Evolutionary conservation across 306 rosid genomes (phyloP).

Genomic region (Inga laurina): DNA sequence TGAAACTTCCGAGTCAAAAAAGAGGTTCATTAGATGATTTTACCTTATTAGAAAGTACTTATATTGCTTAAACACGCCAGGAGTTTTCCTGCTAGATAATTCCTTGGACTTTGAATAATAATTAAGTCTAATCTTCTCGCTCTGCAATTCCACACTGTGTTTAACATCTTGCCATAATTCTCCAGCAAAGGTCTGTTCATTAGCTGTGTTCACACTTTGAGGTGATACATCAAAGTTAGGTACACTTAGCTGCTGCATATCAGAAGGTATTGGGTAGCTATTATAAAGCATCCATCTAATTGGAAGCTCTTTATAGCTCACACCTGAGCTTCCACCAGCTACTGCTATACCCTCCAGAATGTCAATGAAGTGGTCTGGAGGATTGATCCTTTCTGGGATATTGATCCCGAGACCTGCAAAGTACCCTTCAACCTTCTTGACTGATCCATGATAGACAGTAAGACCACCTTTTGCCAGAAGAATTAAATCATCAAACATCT

Average conservation of each 20-base stretch:
- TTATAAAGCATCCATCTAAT: constrained; percentile 89
- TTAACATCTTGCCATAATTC: constrained; percentile 90
- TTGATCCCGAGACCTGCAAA: constrained; percentile 75
- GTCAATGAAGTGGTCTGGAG: constrained; percentile 94
- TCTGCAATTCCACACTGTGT: constrained; percentile 55
- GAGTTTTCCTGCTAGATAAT: constrained; percentile 74
- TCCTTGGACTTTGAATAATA: constrained; percentile 74
- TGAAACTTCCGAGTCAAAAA: constrained; percentile 12
- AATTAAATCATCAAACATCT: constrained; percentile 94
- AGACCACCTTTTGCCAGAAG: constrained; percentile 99
- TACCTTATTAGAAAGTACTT: constrained; percentile 90
- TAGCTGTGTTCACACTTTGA: constrained; percentile 30
- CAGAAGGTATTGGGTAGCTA: constrained; percentile 77
- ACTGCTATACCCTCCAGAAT: constrained; percentile 78
- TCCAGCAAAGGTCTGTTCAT: constrained; percentile 68
- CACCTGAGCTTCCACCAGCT: constrained; percentile 54
- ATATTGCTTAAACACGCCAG: constrained; percentile 74
- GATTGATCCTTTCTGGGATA: constrained; percentile 85
- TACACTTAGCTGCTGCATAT: constrained; percentile 55
- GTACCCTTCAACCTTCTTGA: constrained; percentile 79
- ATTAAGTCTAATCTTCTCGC: constrained; percentile 67
- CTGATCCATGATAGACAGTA: constrained; percentile 88
- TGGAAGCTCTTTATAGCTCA: constrained; percentile 70
- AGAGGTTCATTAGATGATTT: constrained; percentile 16
- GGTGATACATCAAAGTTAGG: constrained; percentile 38